These are phyloP conservation scores for Bisporella sp. DNA, from an alignment of 2,329 filamentous ascomycete genomes.

Conservation along the genomic window DNA sequence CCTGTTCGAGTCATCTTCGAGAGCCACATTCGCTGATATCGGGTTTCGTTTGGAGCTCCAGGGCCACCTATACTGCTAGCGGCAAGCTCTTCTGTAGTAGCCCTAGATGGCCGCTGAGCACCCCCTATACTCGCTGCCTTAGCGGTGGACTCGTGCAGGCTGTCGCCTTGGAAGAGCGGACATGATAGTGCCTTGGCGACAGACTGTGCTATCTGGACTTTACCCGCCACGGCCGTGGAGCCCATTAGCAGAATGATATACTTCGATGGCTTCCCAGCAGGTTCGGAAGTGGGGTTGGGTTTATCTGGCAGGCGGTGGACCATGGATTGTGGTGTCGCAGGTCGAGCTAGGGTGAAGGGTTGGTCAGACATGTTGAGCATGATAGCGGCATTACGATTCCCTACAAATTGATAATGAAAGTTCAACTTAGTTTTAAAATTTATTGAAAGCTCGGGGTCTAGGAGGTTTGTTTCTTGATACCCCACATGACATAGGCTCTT, in stretches of 20 bases:
- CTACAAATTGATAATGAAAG: no score
- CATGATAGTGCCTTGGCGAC: constrained; percentile 22
- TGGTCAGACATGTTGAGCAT: no score
- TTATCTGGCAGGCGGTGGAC: constrained; percentile 23
- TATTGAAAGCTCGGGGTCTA: no score
- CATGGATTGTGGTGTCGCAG: constrained; percentile 19
- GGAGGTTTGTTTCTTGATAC: no score
- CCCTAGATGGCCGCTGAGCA: background rate
- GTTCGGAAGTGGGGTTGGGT: constrained; percentile 3
- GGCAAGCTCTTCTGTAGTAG: no score
- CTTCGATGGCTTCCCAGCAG: constrained; percentile 14
- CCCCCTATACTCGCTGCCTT: constrained; percentile 23
- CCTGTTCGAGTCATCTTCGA: constrained; percentile 28
- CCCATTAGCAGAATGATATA: constrained; percentile 24
- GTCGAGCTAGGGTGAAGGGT: constrained; percentile 1
- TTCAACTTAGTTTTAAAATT: no score
- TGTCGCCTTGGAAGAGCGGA: constrained; percentile 25
- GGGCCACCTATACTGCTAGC: background rate
- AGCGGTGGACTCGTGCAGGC: constrained; percentile 24
- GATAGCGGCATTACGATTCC: no score
- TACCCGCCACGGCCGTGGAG: constrained; percentile 22
- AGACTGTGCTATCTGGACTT: constrained; percentile 23
- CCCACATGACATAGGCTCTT: no score
- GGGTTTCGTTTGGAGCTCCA: background rate
- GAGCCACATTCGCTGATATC: constrained; percentile 29